These are phyloP conservation scores for Cucurbita argyrosperma DNA, from an alignment of 306 rosid species.

Conservation along the genomic window DNA sequence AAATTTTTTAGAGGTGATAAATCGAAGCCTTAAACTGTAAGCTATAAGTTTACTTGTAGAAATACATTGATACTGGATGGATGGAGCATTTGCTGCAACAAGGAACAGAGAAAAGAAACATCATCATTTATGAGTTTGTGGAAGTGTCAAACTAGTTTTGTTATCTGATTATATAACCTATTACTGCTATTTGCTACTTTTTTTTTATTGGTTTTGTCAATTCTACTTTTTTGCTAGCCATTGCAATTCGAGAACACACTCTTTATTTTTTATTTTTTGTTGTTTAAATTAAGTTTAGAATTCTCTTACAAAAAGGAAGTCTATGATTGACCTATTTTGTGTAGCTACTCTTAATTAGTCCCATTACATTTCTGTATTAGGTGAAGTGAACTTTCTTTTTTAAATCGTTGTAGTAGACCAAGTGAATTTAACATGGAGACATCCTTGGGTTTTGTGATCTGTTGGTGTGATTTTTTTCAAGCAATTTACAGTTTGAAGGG, in stretches of 20 bases:
- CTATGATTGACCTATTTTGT: neutral
- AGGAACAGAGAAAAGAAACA: neutral
- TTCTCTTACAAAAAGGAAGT: neutral
- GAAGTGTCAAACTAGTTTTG: neutral
- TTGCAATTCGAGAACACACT: neutral
- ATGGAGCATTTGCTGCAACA: neutral
- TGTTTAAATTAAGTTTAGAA: neutral
- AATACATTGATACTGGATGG: neutral
- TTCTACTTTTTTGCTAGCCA: neutral
- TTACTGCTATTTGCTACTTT: neutral
- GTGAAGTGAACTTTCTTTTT: too few relatives aligned
- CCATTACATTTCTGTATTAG: neutral
- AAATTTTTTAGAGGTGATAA: neutral
- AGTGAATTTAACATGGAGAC: neutral
- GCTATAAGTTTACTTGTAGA: neutral
- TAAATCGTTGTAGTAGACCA: neutral
- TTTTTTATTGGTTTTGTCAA: neutral
- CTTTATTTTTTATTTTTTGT: neutral
- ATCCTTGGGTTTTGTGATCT: neutral
- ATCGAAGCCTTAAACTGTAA: neutral
- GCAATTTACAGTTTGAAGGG: neutral
- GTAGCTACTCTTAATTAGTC: neutral
- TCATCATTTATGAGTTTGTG: neutral
- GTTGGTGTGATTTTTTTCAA: neutral
- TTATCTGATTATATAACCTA: neutral